Evolutionary conservation across 495 filamentous ascomycete species (phyloP).

Genomic region (Tuber umbilicatum): DNA sequence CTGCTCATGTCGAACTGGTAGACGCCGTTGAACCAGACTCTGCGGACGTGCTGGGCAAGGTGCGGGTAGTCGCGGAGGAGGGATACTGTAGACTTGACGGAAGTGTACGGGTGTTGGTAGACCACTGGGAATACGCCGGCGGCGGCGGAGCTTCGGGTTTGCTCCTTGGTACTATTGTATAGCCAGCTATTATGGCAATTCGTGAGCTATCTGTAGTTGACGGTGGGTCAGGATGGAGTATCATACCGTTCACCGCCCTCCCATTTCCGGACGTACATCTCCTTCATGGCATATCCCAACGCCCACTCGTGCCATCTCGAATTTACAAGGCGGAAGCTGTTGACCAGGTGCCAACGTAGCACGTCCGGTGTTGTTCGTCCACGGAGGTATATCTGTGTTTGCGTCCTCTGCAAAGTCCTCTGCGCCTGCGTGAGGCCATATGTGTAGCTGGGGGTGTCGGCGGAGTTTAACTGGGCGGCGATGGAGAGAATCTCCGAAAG

Average conservation of each 20-base stretch:
- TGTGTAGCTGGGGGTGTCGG: constrained; percentile 45
- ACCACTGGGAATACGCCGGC: constrained; percentile 45
- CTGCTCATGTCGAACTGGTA: constrained; percentile 48
- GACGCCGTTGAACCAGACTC: constrained; percentile 54
- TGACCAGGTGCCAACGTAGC: constrained; percentile 48
- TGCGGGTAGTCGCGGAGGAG: constrained; percentile 46
- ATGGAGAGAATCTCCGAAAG: constrained; percentile 49
- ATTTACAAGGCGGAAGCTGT: constrained; percentile 48
- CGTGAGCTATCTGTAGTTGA: background rate
- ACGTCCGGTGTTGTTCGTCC: constrained; percentile 49
- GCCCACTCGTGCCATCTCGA: constrained; percentile 53
- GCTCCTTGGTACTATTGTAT: constrained; percentile 42
- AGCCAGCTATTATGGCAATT: constrained; percentile 38
- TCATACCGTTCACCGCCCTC: constrained; percentile 48
- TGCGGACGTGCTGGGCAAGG: constrained; percentile 48
- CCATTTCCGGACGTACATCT: constrained; percentile 50
- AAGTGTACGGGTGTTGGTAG: constrained; percentile 51
- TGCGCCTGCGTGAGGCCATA: constrained; percentile 50
- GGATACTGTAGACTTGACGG: constrained; percentile 47
- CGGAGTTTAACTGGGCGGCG: constrained; percentile 47
- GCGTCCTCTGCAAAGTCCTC: constrained; percentile 44
- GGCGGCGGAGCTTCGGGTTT: constrained; percentile 43
- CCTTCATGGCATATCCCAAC: constrained; percentile 46
- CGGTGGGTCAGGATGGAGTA: background rate
- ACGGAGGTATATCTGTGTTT: constrained; percentile 48